Percentiles rank a stretch among this genome's conserved stretches.
These are phyloP conservation scores for Kodamaea anthophila DNA, from an alignment of 1,139 yeast species.

Conservation along the genomic window DNA sequence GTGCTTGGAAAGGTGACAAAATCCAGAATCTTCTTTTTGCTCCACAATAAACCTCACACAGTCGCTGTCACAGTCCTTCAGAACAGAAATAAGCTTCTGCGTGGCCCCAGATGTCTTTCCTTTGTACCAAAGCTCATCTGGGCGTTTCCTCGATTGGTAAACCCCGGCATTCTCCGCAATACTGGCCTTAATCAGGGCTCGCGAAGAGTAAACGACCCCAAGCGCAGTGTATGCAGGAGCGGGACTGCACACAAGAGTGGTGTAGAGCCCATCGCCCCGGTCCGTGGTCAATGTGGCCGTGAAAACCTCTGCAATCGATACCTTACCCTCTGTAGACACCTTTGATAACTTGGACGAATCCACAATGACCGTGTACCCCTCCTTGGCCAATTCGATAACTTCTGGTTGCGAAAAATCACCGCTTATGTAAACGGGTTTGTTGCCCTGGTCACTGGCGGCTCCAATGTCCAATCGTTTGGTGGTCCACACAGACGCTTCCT, in stretches of 20 bases:
- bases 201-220: slow-evolving; percentile 88
- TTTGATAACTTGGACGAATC: slow-evolving; percentile 36
- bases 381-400: slow-evolving; percentile 26
- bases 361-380: slow-evolving; percentile 47
- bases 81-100: slow-evolving; percentile 61
- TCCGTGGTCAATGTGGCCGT: slow-evolving; percentile 65
- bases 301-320: slow-evolving; percentile 48
- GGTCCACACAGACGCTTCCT: slow-evolving; percentile 15
- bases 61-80: slow-evolving; percentile 88
- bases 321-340: slow-evolving; percentile 24
- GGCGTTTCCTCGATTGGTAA: slow-evolving; percentile 83
- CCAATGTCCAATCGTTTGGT: slow-evolving; percentile 11
- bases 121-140: slow-evolving; percentile 85
- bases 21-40: slow-evolving; percentile 71
- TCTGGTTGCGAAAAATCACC: slow-evolving; percentile 17
- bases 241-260: slow-evolving; percentile 77
- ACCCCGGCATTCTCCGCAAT: slow-evolving; percentile 81
- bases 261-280: slow-evolving; percentile 76
- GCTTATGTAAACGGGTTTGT: slow-evolving; percentile 34
- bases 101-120: slow-evolving; percentile 96
- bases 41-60: slow-evolving; percentile 81
- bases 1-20: slow-evolving; percentile 78
- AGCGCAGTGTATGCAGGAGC: slow-evolving; percentile 50
- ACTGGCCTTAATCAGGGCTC: slow-evolving; percentile 75
- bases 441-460: slow-evolving; percentile 31